Conservation (phyloP, 2,329 filamentous ascomycete species). For the Lachnellula arida region DNA sequence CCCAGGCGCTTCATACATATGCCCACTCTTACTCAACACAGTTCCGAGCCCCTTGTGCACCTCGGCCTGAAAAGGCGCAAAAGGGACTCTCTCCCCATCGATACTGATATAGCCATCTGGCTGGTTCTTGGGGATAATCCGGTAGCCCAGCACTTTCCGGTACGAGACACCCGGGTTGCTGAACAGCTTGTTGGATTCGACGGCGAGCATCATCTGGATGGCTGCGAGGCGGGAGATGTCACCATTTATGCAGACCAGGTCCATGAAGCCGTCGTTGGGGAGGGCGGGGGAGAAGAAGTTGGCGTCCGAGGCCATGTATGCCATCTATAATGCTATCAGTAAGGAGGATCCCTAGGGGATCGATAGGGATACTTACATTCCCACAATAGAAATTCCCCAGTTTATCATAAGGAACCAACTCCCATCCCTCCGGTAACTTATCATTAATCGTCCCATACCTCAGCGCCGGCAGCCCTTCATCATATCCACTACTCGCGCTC, state of each 20-base stretch:
- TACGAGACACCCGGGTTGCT: conserved; percentile 74
- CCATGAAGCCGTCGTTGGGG: conserved; percentile 79
- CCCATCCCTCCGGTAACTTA: conserved; percentile 72
- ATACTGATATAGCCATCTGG: conserved; percentile 84
- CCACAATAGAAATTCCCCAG: conserved; percentile 92
- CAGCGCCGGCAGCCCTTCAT: conserved; percentile 62
- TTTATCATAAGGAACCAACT: conserved; percentile 65
- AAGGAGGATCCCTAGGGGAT: background rate
- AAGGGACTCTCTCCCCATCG: conserved; percentile 83
- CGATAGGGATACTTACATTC: conserved; percentile 53
- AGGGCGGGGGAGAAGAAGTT: conserved; percentile 85
- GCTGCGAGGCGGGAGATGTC: conserved; percentile 64
- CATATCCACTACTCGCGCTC: conserved; percentile 27
- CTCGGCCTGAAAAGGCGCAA: conserved; percentile 87
- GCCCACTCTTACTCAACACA: conserved; percentile 71
- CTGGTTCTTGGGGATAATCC: conserved; percentile 71
- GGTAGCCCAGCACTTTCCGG: conserved; percentile 80
- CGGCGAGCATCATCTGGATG: conserved; percentile 63
- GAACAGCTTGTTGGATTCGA: conserved; percentile 73
- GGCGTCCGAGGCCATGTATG: conserved; percentile 79
- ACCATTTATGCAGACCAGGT: conserved; percentile 76
- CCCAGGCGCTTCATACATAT: conserved; percentile 63
- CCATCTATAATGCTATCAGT: conserved; percentile 57
- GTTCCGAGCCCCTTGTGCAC: conserved; percentile 78
- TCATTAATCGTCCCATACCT: conserved; percentile 78